Percentiles rank a stretch among this genome's conserved stretches.
Conservation (phyloP, 2,329 filamentous ascomycete species). For the Coleophoma eucalyptorum region DNA sequence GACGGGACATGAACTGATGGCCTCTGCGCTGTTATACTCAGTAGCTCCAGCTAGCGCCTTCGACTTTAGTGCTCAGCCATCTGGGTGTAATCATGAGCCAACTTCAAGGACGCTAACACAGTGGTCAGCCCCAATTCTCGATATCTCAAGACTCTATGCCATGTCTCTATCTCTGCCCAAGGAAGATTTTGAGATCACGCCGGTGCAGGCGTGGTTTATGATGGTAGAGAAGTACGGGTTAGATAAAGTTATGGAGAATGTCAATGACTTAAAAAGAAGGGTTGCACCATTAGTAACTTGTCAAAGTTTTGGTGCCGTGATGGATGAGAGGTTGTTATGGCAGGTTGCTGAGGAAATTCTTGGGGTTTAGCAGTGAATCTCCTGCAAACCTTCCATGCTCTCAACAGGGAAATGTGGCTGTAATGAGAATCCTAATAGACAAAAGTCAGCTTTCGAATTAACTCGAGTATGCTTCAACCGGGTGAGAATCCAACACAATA, state of each 20-base stretch:
- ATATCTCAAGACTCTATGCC: slow-evolving; percentile 10
- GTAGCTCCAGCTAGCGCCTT: slow-evolving; percentile 7
- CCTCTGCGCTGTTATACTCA: slow-evolving; percentile 17
- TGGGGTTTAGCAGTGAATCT: background rate
- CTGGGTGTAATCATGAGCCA: background rate
- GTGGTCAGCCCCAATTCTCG: slow-evolving; percentile 6
- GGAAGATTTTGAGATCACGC: slow-evolving; percentile 22
- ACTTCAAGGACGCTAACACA: background rate
- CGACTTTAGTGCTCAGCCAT: background rate
- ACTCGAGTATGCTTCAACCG: no score
- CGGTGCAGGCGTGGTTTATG: slow-evolving; percentile 26
- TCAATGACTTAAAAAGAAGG: slow-evolving; percentile 16
- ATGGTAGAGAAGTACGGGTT: slow-evolving; percentile 12
- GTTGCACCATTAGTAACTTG: slow-evolving; percentile 16
- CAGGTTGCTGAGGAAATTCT: slow-evolving; percentile 11
- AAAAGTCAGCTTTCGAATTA: no score
- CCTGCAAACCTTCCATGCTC: background rate
- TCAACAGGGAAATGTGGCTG: no score
- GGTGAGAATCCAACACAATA: no score
- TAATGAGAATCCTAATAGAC: no score
- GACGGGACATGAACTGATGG: slow-evolving; percentile 23
- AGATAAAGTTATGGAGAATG: slow-evolving; percentile 2
- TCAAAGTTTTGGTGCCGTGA: slow-evolving; percentile 22
- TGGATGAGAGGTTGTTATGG: slow-evolving; percentile 20
- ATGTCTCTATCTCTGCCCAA: slow-evolving; percentile 17